Evolutionary conservation across 2,329 filamentous ascomycete species (phyloP).

Genomic region (Aspergillus felis): DNA sequence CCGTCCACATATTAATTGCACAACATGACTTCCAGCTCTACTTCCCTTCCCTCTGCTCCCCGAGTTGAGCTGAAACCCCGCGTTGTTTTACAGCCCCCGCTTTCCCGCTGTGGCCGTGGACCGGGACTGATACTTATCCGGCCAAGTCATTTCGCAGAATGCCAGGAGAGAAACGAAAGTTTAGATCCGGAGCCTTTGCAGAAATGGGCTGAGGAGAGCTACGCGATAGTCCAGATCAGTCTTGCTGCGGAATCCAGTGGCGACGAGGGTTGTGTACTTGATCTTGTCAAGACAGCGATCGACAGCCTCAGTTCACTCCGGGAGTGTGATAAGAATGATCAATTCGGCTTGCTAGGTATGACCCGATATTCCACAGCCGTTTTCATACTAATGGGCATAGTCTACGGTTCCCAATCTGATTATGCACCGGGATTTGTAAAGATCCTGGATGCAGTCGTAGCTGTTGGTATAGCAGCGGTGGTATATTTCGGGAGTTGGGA

Average conservation of each 20-base stretch:
- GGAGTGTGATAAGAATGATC: slow-evolving; percentile 22
- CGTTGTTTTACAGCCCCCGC: slow-evolving; percentile 35
- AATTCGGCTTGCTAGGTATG: slow-evolving; percentile 22
- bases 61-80: slow-evolving; percentile 4
- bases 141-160: slow-evolving; percentile 27
- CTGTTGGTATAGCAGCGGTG: not conserved
- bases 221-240: slow-evolving; percentile 55
- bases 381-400: slow-evolving; percentile 8
- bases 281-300: slow-evolving; percentile 9
- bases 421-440: slow-evolving; percentile 15
- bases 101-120: slow-evolving; percentile 48
- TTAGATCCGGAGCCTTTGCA: slow-evolving; percentile 53
- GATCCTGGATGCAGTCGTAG: slow-evolving; percentile 5
- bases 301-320: slow-evolving; percentile 13
- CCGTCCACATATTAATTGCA: not conserved
- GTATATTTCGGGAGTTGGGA: slow-evolving; percentile 21
- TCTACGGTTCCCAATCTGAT: slow-evolving; percentile 23
- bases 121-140: slow-evolving; percentile 48
- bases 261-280: slow-evolving; percentile 10
- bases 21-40: slow-evolving; percentile 5
- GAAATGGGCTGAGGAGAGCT: slow-evolving; percentile 72
- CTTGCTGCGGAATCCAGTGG: slow-evolving; percentile 8
- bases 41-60: slow-evolving; percentile 4
- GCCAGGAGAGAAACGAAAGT: slow-evolving; percentile 31
- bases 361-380: not conserved